Evolutionary conservation across 495 filamentous ascomycete species (phyloP).

Genomic region (Achaetomiella virescens): DNA sequence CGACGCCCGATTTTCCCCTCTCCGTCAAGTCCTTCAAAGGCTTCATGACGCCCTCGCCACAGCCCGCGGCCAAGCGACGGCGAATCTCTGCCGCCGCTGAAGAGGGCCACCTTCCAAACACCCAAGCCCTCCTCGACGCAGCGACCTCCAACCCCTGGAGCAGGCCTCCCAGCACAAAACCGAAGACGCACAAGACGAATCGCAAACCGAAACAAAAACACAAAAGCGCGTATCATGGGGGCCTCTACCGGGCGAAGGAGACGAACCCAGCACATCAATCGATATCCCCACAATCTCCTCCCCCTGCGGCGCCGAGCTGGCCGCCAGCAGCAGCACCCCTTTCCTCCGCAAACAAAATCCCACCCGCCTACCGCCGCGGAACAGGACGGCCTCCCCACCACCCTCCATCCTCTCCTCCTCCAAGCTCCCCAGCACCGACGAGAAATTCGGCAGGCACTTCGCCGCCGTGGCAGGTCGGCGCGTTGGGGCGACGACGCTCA

Average conservation of each 20-base stretch:
- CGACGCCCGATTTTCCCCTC: conserved; percentile 27
- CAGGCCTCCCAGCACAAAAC: background rate
- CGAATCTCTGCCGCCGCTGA: conserved; percentile 11
- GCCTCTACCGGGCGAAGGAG: conserved; percentile 19
- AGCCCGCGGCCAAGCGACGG: conserved; percentile 10
- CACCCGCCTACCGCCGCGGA: background rate
- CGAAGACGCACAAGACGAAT: background rate
- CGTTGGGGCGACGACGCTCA: background rate
- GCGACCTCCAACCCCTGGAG: conserved; percentile 26
- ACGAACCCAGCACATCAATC: background rate
- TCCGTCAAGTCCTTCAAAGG: conserved; percentile 28
- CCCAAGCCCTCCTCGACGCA: conserved; percentile 22
- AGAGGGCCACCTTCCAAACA: conserved; percentile 15
- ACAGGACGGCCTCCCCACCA: conserved; percentile 23
- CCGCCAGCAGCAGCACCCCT: background rate
- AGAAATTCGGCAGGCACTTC: conserved; percentile 34
- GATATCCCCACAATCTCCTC: background rate
- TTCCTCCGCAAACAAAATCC: background rate
- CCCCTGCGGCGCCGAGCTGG: background rate
- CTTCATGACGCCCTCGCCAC: conserved; percentile 27
- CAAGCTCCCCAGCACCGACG: conserved; percentile 7
- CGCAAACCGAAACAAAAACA: background rate
- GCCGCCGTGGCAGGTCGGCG: conserved; percentile 25
- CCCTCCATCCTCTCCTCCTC: conserved; percentile 14
- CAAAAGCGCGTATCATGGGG: conserved; percentile 31